Evolutionary conservation across 225 moss, liverwort and hornwort genomes (phyloP).

Genomic region (Rhytidiadelphus loreus): DNA sequence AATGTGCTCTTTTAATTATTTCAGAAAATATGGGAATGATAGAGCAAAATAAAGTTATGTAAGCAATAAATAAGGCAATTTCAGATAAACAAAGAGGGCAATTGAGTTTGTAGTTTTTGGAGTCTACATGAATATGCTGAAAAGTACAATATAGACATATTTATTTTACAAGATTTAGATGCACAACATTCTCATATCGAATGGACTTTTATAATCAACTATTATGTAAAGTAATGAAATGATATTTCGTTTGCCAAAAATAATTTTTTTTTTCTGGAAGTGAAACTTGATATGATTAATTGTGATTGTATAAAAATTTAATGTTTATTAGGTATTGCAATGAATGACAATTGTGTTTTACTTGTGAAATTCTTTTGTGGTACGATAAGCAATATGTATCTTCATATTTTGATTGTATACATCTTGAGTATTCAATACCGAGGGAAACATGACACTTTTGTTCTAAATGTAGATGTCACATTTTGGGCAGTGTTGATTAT

Average conservation of each 20-base stretch:
- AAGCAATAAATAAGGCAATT: neutral
- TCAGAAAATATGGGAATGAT: neutral
- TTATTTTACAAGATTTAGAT: neutral
- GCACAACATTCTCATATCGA: neutral
- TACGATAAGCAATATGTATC: neutral
- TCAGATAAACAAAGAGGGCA: neutral
- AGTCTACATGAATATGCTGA: neutral
- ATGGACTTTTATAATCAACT: neutral
- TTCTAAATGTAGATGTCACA: neutral
- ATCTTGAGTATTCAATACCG: neutral
- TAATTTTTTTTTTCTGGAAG: neutral
- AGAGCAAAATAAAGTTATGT: neutral
- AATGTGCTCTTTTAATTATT: no score
- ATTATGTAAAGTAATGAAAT: neutral
- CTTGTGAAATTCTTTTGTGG: neutral
- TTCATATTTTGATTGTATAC: neutral
- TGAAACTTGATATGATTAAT: neutral
- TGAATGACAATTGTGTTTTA: neutral
- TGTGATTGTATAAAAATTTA: neutral
- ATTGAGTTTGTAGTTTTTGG: neutral
- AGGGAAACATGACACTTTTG: neutral
- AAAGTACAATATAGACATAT: neutral
- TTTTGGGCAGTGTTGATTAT: neutral
- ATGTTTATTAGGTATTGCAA: neutral
- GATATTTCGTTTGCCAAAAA: neutral